Evolutionary conservation across 257 asterid genomes (phyloP), one percentile per base, ranked within the genome.

Genomic region (Cinchona pubescens): DNA sequence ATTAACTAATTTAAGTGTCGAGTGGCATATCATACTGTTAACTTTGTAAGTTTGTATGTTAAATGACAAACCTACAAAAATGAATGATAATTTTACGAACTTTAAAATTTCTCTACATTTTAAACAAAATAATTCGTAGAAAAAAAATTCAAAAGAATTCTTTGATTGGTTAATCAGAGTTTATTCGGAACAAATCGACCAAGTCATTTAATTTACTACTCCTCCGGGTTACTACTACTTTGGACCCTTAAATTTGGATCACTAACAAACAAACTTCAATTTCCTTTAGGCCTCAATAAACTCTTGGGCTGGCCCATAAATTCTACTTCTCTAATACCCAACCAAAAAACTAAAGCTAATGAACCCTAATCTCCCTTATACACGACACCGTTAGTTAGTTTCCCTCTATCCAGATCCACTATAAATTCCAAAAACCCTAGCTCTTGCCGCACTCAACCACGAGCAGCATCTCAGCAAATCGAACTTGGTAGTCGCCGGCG

Each of bases 401-500:
- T 8, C 25, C 38, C 61, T 53, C 64, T 59, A 46, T 4, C 1
- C 6, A 25, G n/a, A 69, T 5, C 58, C 37, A 19, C 69, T 76
- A 49, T 68, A 75, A 51, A 25, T 53, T 32, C 61, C 49, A 51
- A 45, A 83, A 78, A 76, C 80, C 82, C 79, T 83, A 75, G 19
- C 55, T 40, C 32, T 45, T 40, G 69, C 55, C 55, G 65, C 73
- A 61, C 18, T 38, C 56, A 58, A 8, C 46, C 5, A 11, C 55
- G 68, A 67, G 81, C 35, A 55, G 78, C 29, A n/a, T n/a, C n/a
- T 13, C 3, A n/a, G n/a, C 51, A 5, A 55, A 34, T 66, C 11
- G 62, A 60, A 51, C 37, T 46, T 34, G 5, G 51, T 34, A 3
- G 51, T 48, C 81, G 75, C 75, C 88, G 81, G 87, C 87, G 78